Base-by-base conservation (phyloP, 2,329 filamentous ascomycete species). In the Dothistroma septosporum region DNA sequence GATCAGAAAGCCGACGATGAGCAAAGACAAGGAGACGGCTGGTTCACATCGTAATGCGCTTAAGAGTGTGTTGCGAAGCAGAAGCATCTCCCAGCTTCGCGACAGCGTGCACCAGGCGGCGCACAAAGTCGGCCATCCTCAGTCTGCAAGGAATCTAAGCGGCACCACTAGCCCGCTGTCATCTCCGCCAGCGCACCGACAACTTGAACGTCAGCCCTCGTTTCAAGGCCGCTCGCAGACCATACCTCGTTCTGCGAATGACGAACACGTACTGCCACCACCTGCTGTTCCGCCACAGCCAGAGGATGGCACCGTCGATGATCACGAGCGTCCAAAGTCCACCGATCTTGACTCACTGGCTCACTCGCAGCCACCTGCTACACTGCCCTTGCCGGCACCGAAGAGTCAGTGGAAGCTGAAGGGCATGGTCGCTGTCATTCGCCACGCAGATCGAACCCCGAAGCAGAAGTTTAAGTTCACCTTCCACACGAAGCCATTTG, bases 381-480 rank as follows among this genome's bases (percentile, higher is more conserved):
- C 71, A 31, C 71, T 80, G 3, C 81, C 80, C 7, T 77, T 80
- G 5, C 80, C 80, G 35, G 77, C 79, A 2, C 89, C 89, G 0
- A 97, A 97, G 70, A 92, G 96, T 71, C 91, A 94, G 11, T 99
- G 94, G 94, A 97, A 96, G 75, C 80, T 99, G 56, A 99, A 99
- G 77, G 94, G 94, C 12, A 92, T 99, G 77, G 93, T 99, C 0
- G 93, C 92, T 1, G 94, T 99, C 16, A 92, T 99, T 66, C 87
- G 94, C 31, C 94, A 99, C 76, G 95, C 95, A 2, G 94, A 99
- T 77, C 88, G 94, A 59, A 99, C 94, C 1, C 94, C 94, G 2
- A 99, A 99, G 77, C 94, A 99, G 71, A 99, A 99, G 74, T 97
- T 97, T 82, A 99, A 99, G 74, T 99, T 97, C 71, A 99, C 94